Base-by-base conservation (phyloP, 139 green algal genomes). In the Micractinium sp. region DNA sequence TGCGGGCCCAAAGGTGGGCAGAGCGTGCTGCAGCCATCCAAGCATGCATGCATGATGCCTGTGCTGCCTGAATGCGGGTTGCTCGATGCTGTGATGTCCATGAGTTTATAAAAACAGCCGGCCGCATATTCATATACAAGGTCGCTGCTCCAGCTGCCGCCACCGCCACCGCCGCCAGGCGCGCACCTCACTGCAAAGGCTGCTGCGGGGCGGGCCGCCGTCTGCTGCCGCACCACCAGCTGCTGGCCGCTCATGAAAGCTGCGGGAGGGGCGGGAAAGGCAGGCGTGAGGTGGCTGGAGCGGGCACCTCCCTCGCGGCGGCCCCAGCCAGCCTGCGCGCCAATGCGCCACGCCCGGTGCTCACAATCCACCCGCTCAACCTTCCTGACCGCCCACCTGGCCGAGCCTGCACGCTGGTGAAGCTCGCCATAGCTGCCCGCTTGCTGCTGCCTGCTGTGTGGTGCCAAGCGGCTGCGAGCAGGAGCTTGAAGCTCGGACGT, bases 121-220 rank as follows among this genome's bases (percentile, higher is more conserved):
- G 9, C 47, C 5, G 9, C 47, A 56, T 56, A 16, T 56, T 56
- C 47, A 56, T 2, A 12, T 85, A 63, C 82, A 86, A 35, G 15
- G n/a, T 47, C 2, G n/a, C 14, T 14, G 31, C n/a, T 61, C 33
- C 20, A 12, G 25, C 2, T 18, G 79, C 29, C 14, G 74, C n/a
- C n/a, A 0, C 36, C 25, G 77, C 38, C 38, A 12, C 39, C 0
- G 23, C 38, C 53, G 31, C 53, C 81, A 71, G 36, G 39, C 29
- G 9, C 85, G 60, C 86, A 89, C 86, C 86, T 85, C 47, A 89
- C 76, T 63, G 69, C 56, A 39, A 85, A 82, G 69, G 85, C 85
- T 81, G 85, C 85, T 88, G 85, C 85, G 85, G 85, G 86, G 75
- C 86, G 86, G 47, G 85, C 85, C 41, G 85, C 85, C 18, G 71